Base-by-base conservation (phyloP, 2,329 filamentous ascomycete species). In the Penicillium brevicompactum region DNA sequence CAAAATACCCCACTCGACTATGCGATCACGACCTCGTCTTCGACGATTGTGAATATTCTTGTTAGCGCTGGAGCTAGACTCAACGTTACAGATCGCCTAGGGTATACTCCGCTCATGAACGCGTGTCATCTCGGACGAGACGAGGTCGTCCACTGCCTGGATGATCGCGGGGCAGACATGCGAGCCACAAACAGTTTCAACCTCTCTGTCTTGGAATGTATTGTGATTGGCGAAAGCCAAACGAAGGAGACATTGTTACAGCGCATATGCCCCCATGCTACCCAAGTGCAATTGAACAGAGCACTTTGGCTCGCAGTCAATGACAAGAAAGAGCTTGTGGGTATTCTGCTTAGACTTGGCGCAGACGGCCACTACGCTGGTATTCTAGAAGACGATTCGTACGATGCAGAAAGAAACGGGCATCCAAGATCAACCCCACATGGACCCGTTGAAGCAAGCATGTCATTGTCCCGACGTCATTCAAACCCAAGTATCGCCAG, bases 1-100 rank as follows among this genome's bases (percentile, higher is more conserved):
- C 27, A 46, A 46, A 46, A 46, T 10, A 46, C 43, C 21, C 43
- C 27, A 46, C 27, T 46, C 27, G 43, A 46, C 43, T 46, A 46
- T 46, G 30, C 27, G 13, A 46, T 46, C 3, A 46, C 42, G 27
- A 32, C n/a, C 43, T 32, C 27, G 5, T 46, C 43, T 46, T 46
- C 27, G 43, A 46, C 43, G 4, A 32, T 46, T 21, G 27, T n/a
- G 2, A 46, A 32, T 32, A 46, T 46, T 4, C 43, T 46, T 31
- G 2, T 32, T 46, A 46, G 27, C 43, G 43, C 43, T 46, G n/a
- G 43, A 11, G 27, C 27, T 32, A 34, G 30, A 46, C 32, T 46
- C 27, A 16, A 46, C 27, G 16, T 32, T 31, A 46, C n/a, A 46
- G 43, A 38, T n/a, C 34, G n/a, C 34, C 34, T 38, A 38, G 34